Percentiles rank a stretch among this genome's conserved stretches.
These are phyloP conservation scores for Ramaria sp. DNA, from an alignment of 768 basidiomycete genomes.

Conservation along the genomic window DNA sequence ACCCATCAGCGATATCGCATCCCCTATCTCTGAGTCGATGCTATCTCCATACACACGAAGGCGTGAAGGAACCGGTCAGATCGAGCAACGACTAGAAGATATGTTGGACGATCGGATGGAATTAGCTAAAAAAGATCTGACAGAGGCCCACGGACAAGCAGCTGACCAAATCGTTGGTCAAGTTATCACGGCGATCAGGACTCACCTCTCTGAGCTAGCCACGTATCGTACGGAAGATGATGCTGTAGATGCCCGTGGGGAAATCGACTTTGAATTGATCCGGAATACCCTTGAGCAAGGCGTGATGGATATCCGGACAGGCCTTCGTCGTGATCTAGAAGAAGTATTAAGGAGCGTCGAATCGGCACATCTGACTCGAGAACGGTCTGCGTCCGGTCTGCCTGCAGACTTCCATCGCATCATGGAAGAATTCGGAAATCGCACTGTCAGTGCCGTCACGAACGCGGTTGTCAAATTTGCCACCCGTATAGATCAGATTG, in stretches of 20 bases:
- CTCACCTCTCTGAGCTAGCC: conserved; percentile 7
- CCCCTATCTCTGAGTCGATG: conserved; percentile 34
- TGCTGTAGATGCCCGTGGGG: conserved; percentile 53
- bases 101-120: conserved; percentile 63
- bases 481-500: conserved; percentile 44
- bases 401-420: conserved; percentile 15
- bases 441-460: conserved; percentile 49
- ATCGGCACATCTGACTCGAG: conserved; percentile 26
- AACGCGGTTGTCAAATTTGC: conserved; percentile 47
- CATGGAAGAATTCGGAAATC: conserved; percentile 49
- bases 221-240: not conserved
- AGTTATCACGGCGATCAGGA: conserved; percentile 30
- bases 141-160: not conserved
- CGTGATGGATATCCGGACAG: conserved; percentile 46
- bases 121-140: conserved; percentile 15
- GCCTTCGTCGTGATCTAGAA: conserved; percentile 51
- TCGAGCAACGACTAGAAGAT: conserved; percentile 51
- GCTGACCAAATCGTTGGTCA: conserved; percentile 18
- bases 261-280: conserved; percentile 70
- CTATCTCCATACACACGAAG: conserved; percentile 34
- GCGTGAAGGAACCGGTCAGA: conserved; percentile 40
- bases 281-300: conserved; percentile 59
- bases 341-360: conserved; percentile 26
- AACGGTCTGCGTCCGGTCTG: not conserved
- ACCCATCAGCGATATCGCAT: conserved; percentile 34